Conservation (phyloP, 1,284 basidiomycete genomes). For the Microbotryum saponariae region DNA sequence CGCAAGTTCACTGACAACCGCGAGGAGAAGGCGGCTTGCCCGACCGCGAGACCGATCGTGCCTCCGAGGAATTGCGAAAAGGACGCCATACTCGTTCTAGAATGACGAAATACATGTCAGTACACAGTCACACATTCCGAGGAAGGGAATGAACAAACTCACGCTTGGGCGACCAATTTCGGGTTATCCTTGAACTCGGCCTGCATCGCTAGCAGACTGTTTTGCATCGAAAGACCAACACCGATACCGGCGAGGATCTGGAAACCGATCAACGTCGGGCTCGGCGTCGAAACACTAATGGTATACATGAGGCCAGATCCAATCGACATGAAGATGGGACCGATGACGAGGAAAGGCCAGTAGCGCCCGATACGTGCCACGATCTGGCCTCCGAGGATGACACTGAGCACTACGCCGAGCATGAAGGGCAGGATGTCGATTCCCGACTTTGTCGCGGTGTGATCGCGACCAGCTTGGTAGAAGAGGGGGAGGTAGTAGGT, state of each 20-base stretch:
- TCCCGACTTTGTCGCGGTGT: constrained; percentile 32
- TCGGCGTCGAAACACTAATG: constrained; percentile 39
- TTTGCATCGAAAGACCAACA: constrained; percentile 23
- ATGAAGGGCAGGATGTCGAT: constrained; percentile 37
- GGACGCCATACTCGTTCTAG: constrained; percentile 13
- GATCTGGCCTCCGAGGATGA: constrained; percentile 29
- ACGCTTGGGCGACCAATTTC: constrained; percentile 17
- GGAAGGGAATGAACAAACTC: too few species aligned
- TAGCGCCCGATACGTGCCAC: constrained; percentile 40
- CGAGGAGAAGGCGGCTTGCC: constrained; percentile 18
- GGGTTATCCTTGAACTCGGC: constrained; percentile 25
- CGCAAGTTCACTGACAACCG: constrained; percentile 21
- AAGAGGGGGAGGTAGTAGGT: constrained; percentile 11
- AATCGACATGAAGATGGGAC: constrained; percentile 41
- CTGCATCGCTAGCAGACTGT: constrained; percentile 28
- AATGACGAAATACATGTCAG: too few species aligned
- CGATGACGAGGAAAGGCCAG: constrained; percentile 41
- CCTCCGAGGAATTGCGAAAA: constrained; percentile 18
- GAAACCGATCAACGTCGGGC: constrained; percentile 45
- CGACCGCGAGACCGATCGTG: constrained; percentile 21
- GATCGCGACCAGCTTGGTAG: constrained; percentile 18
- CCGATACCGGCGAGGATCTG: constrained; percentile 43
- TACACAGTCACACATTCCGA: too few species aligned
- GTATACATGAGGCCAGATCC: constrained; percentile 49
- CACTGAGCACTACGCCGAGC: constrained; percentile 33